Evolutionary conservation across 352 stramenopile genomes (phyloP), one percentile per base, ranked within the genome.

Genomic region (Pythium dissimile): DNA sequence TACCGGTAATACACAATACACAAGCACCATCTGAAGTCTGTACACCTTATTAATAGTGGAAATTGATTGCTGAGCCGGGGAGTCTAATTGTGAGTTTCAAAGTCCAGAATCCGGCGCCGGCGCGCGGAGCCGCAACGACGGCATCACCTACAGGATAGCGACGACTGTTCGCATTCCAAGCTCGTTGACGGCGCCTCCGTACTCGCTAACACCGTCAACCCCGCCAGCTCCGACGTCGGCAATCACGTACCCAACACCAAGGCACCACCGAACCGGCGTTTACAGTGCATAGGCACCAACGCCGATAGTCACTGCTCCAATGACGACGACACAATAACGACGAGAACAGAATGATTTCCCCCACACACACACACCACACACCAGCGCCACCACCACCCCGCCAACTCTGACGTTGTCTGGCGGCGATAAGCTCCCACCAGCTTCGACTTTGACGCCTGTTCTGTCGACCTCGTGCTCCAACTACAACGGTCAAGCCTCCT

Each of bases 71-170:
- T n/a, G n/a, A n/a, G n/a, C n/a, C n/a, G n/a, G n/a, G n/a, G n/a
- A n/a, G n/a, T n/a, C n/a, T n/a, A n/a, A n/a, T n/a, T n/a, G n/a
- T n/a, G n/a, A n/a, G n/a, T n/a, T n/a, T n/a, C n/a, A n/a, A n/a
- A n/a, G n/a, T n/a, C n/a, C n/a, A n/a, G n/a, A n/a, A n/a, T n/a
- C n/a, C 48, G 68, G 71, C 44, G 64, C 63, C 32, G 63, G 62
- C 5, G 27, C 60, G 13, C 80, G 71, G 73, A 71, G 78, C 45
- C 74, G 58, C 57, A 78, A 76, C 31, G 34, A 43, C 34, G 62
- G 64, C 48, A 63, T 41, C 32, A 80, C 78, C 57, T 78, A 78
- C 66, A 67, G 69, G 24, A 18, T 71, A 32, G 59, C 52, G 1
- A 38, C 62, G 1, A 49, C 61, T 68, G 7, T 82, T 70, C 53